A percentile compares a stretch with the other conserved stretches of the same genome.
Conservation (phyloP, 2,329 filamentous ascomycete species). For the Pestalotiopsis sp. region DNA sequence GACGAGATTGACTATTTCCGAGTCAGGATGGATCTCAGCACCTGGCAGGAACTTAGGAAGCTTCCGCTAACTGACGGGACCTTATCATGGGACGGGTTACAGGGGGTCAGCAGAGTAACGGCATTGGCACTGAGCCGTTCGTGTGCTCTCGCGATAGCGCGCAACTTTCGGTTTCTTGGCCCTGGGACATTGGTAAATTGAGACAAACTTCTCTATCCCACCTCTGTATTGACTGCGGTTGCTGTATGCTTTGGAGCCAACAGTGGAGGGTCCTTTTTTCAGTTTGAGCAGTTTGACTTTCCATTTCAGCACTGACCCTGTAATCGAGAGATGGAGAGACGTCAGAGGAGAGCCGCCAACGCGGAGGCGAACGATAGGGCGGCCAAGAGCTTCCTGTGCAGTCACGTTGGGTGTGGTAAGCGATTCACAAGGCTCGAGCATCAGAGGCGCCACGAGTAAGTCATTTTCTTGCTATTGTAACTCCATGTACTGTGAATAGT, state of each 20-base stretch:
- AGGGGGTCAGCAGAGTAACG: background rate
- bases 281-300: background rate
- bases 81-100: background rate
- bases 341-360: conserved; percentile 14
- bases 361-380: conserved; percentile 13
- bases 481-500: background rate
- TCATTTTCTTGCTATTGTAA: background rate
- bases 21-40: background rate
- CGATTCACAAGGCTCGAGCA: conserved; percentile 60
- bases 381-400: conserved; percentile 33
- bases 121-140: background rate
- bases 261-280: background rate
- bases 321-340: conserved; percentile 19
- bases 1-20: background rate
- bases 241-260: background rate
- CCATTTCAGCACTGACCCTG: background rate
- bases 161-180: background rate
- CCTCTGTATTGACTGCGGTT: background rate
- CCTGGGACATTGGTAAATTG: background rate
- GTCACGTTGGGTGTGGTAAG: conserved; percentile 49
- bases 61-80: background rate
- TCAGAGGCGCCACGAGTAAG: conserved; percentile 52
- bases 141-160: background rate
- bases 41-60: background rate
- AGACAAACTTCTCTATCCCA: background rate